Percentiles rank a stretch among this genome's conserved stretches.
These are phyloP conservation scores for Cytospora mali DNA, from an alignment of 2,329 filamentous ascomycete species.

Conservation along the genomic window DNA sequence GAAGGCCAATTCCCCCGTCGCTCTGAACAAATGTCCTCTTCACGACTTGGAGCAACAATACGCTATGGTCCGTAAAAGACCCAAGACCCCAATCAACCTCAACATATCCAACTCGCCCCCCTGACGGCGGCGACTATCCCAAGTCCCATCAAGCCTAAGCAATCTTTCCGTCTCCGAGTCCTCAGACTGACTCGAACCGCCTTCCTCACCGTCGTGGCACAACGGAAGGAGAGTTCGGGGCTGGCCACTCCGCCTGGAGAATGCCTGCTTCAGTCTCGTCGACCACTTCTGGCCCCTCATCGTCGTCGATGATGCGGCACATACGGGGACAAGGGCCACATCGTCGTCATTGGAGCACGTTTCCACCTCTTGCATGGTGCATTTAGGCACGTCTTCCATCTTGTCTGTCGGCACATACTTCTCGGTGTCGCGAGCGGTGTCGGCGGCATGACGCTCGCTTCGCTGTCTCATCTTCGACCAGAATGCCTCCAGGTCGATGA, in stretches of 20 bases:
- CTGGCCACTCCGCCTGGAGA: not conserved
- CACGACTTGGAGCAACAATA: slow-evolving; percentile 7
- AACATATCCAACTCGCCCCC: not conserved
- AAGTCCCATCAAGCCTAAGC: slow-evolving; percentile 1
- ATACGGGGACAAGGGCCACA: not conserved
- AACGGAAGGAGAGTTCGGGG: not conserved
- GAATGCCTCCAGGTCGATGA: slow-evolving; percentile 11
- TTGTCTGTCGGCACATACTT: not conserved
- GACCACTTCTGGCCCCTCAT: slow-evolving; percentile 3
- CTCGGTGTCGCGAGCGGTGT: not conserved
- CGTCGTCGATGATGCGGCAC: not conserved
- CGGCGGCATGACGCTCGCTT: not conserved
- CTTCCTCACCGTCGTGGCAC: not conserved
- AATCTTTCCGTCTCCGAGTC: not conserved
- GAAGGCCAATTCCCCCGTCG: not conserved
- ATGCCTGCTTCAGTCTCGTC: slow-evolving; percentile 8
- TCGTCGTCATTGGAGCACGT: not conserved
- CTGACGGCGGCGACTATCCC: not conserved
- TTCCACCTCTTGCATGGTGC: not conserved
- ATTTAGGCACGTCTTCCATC: not conserved
- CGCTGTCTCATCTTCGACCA: slow-evolving; percentile 7
- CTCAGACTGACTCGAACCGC: not conserved
- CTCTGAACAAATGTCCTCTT: not conserved
- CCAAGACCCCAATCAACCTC: not conserved
- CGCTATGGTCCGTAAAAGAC: not conserved